Evolutionary conservation across 202 grass and related monocot species (phyloP).

Genomic region (Eragrostis tef): DNA sequence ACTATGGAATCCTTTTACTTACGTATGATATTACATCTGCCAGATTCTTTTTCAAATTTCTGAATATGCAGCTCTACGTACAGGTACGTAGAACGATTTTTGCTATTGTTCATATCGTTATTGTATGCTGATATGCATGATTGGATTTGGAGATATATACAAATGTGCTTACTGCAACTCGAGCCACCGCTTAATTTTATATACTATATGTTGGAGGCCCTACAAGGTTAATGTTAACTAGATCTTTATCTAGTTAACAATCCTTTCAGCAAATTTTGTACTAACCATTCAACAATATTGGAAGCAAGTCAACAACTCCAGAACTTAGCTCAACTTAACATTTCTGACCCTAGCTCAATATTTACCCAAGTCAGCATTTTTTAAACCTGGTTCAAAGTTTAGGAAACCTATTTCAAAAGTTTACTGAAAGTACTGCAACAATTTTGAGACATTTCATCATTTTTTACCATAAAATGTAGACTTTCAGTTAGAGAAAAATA

Average conservation of each 20-base stretch:
- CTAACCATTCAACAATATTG: no score
- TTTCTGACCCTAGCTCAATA: no score
- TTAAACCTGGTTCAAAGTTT: no score
- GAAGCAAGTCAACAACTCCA: no score
- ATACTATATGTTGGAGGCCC: background rate
- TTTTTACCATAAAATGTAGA: no score
- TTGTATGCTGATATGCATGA: background rate
- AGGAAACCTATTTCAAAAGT: no score
- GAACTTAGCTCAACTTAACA: no score
- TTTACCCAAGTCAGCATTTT: no score
- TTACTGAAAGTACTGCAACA: no score
- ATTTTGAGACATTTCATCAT: no score
- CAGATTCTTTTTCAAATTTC: slow-evolving; percentile 34
- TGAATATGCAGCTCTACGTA: slow-evolving; percentile 29
- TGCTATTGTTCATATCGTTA: background rate
- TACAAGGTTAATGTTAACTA: background rate
- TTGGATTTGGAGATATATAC: background rate
- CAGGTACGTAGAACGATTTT: no score
- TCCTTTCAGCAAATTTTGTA: background rate
- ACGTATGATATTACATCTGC: slow-evolving; percentile 8
- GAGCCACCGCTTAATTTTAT: background rate
- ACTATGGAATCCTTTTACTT: slow-evolving; percentile 28
- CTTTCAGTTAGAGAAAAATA: no score
- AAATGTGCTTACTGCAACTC: background rate
- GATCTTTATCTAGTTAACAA: background rate